These are phyloP conservation scores for Colletotrichum viniferum DNA, from an alignment of 2,329 filamentous ascomycete species.

Conservation along the genomic window DNA sequence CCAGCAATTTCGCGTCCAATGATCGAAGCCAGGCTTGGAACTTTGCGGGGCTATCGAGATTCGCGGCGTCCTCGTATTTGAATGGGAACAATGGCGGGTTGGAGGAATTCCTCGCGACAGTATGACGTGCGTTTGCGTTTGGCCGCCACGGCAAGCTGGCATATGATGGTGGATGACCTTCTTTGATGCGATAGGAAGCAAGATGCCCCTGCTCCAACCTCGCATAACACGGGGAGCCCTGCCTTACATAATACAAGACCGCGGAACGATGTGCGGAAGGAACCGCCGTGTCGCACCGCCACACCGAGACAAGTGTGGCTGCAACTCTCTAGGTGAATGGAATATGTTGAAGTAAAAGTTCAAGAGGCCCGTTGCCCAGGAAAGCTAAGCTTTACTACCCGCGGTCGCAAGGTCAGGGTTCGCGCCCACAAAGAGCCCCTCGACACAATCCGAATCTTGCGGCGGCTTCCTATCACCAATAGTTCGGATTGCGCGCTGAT, in stretches of 20 bases:
- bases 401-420: background rate
- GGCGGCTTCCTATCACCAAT: background rate
- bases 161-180: background rate
- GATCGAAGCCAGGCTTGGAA: background rate
- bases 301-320: background rate
- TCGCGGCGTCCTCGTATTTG: background rate
- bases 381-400: slow-evolving; percentile 11
- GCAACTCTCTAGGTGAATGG: background rate
- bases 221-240: background rate
- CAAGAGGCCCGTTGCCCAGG: background rate
- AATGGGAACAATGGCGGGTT: background rate
- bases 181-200: background rate
- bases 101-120: background rate
- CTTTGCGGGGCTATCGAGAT: background rate
- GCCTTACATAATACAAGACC: background rate
- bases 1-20: background rate
- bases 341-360: background rate
- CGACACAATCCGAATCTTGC: background rate
- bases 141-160: background rate
- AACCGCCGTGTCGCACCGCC: background rate
- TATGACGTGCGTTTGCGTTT: background rate
- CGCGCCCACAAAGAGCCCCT: background rate
- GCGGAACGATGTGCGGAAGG: background rate
- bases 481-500: background rate
- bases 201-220: background rate